Conservation (phyloP, 1,139 yeast genomes). For the Wickerhamomyces sp. region DNA sequence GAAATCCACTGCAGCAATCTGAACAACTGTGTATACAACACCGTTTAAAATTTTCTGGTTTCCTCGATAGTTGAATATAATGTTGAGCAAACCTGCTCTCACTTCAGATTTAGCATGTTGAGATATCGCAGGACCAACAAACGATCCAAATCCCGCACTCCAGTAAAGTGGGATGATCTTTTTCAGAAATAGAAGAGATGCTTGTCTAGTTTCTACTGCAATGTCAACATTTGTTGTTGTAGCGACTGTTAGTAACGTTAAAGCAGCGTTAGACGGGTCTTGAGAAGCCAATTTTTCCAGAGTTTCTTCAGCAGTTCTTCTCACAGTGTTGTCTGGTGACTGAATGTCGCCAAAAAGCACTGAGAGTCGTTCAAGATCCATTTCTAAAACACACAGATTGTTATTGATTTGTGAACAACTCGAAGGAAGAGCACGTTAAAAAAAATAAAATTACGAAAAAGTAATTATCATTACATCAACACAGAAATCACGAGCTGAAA, state of each 20-base stretch:
- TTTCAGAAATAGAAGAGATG: slow-evolving; percentile 66
- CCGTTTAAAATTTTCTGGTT: slow-evolving; percentile 61
- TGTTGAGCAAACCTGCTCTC: slow-evolving; percentile 45
- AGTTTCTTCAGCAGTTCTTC: slow-evolving; percentile 29
- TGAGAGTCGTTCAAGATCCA: not conserved
- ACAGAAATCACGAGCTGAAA: not conserved
- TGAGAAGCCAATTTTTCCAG: slow-evolving; percentile 24
- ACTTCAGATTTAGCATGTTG: slow-evolving; percentile 47
- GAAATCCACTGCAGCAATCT: slow-evolving; percentile 83
- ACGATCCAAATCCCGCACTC: slow-evolving; percentile 83
- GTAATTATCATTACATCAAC: no score
- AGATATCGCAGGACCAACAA: slow-evolving; percentile 59
- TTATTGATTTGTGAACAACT: no score
- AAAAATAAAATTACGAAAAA: not conserved
- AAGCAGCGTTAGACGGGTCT: slow-evolving; percentile 29
- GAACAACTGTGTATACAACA: slow-evolving; percentile 72
- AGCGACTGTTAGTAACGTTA: slow-evolving; percentile 26
- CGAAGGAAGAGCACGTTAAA: not conserved
- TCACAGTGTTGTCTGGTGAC: slow-evolving; percentile 27
- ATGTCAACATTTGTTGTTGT: slow-evolving; percentile 10
- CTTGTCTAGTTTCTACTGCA: slow-evolving; percentile 41
- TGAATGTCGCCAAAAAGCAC: slow-evolving; percentile 22
- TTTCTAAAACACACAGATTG: no score
- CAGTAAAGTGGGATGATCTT: slow-evolving; percentile 70
- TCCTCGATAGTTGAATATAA: slow-evolving; percentile 45